Percentiles rank a stretch among this genome's conserved stretches.
Evolutionary conservation across 495 filamentous ascomycete species (phyloP).

Genomic region (Trichoderma reesei): DNA sequence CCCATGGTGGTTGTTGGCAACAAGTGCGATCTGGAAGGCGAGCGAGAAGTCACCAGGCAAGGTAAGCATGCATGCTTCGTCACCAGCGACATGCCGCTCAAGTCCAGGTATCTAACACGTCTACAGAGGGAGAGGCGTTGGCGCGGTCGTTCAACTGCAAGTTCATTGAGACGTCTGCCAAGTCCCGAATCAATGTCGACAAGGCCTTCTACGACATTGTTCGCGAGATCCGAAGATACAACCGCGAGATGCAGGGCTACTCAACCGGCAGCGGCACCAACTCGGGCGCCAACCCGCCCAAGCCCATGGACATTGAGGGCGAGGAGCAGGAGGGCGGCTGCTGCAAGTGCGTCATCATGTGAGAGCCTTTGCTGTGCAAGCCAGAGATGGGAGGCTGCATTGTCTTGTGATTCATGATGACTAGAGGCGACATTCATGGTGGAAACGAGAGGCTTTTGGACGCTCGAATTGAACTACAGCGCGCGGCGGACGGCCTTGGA

Average conservation of each 20-base stretch:
- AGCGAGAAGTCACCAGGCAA: constrained; percentile 82
- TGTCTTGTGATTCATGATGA: constrained; percentile 1
- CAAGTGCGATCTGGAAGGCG: constrained; percentile 93
- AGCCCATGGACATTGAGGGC: constrained; percentile 72
- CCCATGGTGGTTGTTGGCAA: constrained; percentile 99
- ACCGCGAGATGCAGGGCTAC: constrained; percentile 90
- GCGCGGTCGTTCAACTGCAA: constrained; percentile 85
- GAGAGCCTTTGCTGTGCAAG: constrained; percentile 26
- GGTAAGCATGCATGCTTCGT: constrained; percentile 44
- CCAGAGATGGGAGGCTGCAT: constrained; percentile 3
- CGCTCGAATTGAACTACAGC: not conserved
- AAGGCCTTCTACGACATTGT: constrained; percentile 98
- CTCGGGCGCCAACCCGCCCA: constrained; percentile 48
- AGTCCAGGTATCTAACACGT: too few species aligned
- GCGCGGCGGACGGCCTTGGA: constrained; percentile 4
- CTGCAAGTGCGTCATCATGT: constrained; percentile 92
- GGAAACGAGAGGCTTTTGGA: constrained; percentile 1
- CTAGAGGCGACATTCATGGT: constrained; percentile 9
- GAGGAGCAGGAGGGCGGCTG: constrained; percentile 64
- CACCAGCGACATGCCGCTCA: too few species aligned
- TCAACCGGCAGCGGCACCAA: constrained; percentile 53
- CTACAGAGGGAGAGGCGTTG: constrained; percentile 82
- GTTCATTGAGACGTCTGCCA: constrained; percentile 98
- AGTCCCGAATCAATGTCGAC: constrained; percentile 95
- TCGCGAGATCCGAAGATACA: constrained; percentile 92